Conservation (phyloP, 2,329 filamentous ascomycete genomes). For the Calonectria pteridis region DNA sequence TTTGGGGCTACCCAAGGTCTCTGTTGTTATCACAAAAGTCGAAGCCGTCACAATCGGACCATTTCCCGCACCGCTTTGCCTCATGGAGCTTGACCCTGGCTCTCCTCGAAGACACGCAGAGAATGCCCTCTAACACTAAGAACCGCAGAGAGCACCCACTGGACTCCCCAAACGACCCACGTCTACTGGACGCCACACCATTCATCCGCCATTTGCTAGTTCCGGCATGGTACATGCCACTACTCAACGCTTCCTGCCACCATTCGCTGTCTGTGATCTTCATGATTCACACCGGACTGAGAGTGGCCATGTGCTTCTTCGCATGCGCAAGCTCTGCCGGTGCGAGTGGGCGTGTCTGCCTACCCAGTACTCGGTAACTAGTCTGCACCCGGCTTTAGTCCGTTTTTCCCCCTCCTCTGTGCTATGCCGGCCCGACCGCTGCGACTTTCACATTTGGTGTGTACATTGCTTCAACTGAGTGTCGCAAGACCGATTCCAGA, state of each 20-base stretch:
- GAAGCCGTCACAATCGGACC: constrained; percentile 43
- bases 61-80: constrained; percentile 37
- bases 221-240: constrained; percentile 26
- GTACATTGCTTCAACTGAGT: neutral
- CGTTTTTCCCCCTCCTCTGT: neutral
- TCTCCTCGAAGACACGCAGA: constrained; percentile 10
- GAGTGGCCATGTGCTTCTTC: constrained; percentile 34
- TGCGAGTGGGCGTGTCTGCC: neutral
- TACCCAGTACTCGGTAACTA: constrained; percentile 2
- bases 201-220: constrained; percentile 30
- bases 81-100: constrained; percentile 34
- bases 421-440: neutral
- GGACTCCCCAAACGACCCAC: constrained; percentile 31
- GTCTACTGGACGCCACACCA: constrained; percentile 37
- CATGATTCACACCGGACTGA: constrained; percentile 30
- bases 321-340: constrained; percentile 22
- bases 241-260: constrained; percentile 4
- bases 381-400: constrained; percentile 3
- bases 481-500: neutral
- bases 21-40: constrained; percentile 23
- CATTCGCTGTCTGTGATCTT: constrained; percentile 33
- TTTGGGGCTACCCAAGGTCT: constrained; percentile 18
- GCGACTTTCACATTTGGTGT: neutral
- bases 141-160: constrained; percentile 7
- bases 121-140: constrained; percentile 1